Evolutionary conservation across 495 filamentous ascomycete genomes (phyloP).

Genomic region (Aspergillus panamensis): DNA sequence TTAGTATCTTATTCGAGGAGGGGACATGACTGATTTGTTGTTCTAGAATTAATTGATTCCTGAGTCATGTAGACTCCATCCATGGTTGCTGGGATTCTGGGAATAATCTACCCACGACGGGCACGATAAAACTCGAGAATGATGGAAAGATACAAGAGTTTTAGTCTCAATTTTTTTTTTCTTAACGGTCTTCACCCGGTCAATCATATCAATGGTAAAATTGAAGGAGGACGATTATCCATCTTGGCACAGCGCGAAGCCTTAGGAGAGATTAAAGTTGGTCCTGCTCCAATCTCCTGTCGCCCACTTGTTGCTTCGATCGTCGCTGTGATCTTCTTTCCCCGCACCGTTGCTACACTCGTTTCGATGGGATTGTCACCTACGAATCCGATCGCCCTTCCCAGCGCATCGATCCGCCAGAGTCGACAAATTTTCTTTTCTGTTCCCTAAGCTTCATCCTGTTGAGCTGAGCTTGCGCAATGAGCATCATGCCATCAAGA

Average conservation of each 20-base stretch:
- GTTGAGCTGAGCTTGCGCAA: slow-evolving; percentile 1
- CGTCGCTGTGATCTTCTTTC: slow-evolving; percentile 23
- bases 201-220: slow-evolving; percentile 10
- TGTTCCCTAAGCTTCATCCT: neutral
- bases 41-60: too few relatives aligned
- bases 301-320: slow-evolving; percentile 22
- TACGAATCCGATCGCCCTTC: slow-evolving; percentile 2
- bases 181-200: neutral
- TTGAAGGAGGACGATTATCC: slow-evolving; percentile 17
- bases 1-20: too few relatives aligned
- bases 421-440: neutral
- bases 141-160: neutral
- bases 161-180: neutral
- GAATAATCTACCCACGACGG: neutral
- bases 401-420: neutral
- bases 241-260: slow-evolving; percentile 25
- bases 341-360: slow-evolving; percentile 25
- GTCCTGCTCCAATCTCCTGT: slow-evolving; percentile 16
- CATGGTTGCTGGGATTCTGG: too few relatives aligned
- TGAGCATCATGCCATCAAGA: slow-evolving; percentile 1
- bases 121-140: neutral
- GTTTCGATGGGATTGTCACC: slow-evolving; percentile 4
- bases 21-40: too few relatives aligned
- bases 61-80: too few relatives aligned
- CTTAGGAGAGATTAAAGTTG: slow-evolving; percentile 27